These are phyloP conservation scores for Gossypium ekmanianum DNA, from an alignment of 345 rosid species.

Conservation along the genomic window DNA sequence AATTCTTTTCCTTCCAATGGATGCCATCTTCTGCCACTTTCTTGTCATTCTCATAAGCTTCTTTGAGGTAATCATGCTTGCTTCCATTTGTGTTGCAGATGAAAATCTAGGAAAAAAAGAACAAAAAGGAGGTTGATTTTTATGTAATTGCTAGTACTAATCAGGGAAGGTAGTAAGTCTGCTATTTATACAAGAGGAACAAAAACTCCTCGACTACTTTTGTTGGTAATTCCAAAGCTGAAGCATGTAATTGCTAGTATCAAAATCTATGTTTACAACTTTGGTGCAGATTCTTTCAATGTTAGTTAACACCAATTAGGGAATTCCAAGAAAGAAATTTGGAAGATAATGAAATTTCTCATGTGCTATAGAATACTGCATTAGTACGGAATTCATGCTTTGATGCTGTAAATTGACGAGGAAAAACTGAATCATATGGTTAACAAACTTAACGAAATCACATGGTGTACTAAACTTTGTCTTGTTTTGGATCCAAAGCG, in stretches of 20 bases:
- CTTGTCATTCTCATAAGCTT: constrained; percentile 5
- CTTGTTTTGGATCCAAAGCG: neutral
- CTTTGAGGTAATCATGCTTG: neutral
- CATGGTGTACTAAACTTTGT: neutral
- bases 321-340: neutral
- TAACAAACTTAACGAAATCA: neutral
- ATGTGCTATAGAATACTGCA: neutral
- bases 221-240: neutral
- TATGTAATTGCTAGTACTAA: neutral
- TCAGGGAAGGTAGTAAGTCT: neutral
- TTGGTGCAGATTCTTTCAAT: neutral
- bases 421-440: neutral
- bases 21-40: constrained; percentile 8
- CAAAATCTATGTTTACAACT: neutral
- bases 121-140: neutral
- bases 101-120: neutral
- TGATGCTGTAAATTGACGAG: constrained; percentile 6
- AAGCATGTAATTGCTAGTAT: neutral
- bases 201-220: neutral
- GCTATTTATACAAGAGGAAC: neutral
- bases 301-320: neutral
- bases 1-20: constrained; percentile 3
- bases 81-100: neutral
- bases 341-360: neutral
- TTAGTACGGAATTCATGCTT: neutral